A percentile compares a stretch with the other conserved stretches of the same genome.
These are phyloP conservation scores for Pyrenula massariospora DNA, from an alignment of 495 filamentous ascomycete species.

Conservation along the genomic window DNA sequence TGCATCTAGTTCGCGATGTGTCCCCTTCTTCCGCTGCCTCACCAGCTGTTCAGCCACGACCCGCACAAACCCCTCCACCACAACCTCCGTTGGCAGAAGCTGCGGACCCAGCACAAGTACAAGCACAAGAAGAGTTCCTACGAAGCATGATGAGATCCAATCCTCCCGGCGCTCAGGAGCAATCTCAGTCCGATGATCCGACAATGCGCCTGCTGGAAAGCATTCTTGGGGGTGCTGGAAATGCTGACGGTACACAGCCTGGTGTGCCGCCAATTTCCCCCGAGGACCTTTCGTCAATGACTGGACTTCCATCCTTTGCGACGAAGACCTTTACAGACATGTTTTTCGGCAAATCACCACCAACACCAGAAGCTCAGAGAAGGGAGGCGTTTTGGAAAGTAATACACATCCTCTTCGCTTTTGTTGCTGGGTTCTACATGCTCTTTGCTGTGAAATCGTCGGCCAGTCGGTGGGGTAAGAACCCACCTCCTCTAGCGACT, in stretches of 20 bases:
- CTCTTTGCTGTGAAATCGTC: slow-evolving; percentile 24
- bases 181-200: slow-evolving; percentile 37
- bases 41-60: slow-evolving; percentile 12
- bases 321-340: slow-evolving; percentile 8
- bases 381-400: slow-evolving; percentile 56
- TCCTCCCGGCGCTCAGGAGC: slow-evolving; percentile 21
- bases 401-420: slow-evolving; percentile 61
- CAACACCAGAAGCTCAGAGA: slow-evolving; percentile 30
- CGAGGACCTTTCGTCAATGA: slow-evolving; percentile 20
- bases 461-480: slow-evolving; percentile 29
- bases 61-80: slow-evolving; percentile 17
- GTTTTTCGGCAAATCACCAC: slow-evolving; percentile 9
- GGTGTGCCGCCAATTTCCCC: slow-evolving; percentile 20
- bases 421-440: slow-evolving; percentile 62
- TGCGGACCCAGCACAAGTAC: slow-evolving; percentile 16
- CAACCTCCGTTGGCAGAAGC: slow-evolving; percentile 3
- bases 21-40: slow-evolving; percentile 10
- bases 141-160: slow-evolving; percentile 29
- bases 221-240: slow-evolving; percentile 36
- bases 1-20: background rate
- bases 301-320: slow-evolving; percentile 33
- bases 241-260: slow-evolving; percentile 19
- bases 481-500: slow-evolving; percentile 50
- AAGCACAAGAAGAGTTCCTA: slow-evolving; percentile 30
- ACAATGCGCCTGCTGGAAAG: slow-evolving; percentile 51